Conservation (phyloP, 1,284 basidiomycete genomes). For the Trichosporon ovoides region DNA sequence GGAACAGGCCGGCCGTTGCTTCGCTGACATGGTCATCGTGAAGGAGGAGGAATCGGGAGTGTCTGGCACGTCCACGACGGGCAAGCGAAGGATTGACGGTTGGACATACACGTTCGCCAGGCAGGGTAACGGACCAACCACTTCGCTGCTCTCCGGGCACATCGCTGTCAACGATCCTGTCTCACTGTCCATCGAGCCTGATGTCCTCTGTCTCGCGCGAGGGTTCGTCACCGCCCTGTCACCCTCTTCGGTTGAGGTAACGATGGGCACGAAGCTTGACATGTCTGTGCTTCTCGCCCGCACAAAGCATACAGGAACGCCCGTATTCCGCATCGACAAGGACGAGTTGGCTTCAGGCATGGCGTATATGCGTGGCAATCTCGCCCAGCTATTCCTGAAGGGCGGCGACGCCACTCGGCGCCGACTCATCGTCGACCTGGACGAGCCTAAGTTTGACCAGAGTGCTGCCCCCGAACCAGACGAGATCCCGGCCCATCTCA, state of each 20-base stretch:
- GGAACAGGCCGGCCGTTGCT: constrained; percentile 69
- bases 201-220: constrained; percentile 71
- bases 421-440: constrained; percentile 74
- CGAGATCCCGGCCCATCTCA: constrained; percentile 53
- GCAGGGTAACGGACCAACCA: constrained; percentile 24
- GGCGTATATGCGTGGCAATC: constrained; percentile 80
- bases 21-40: constrained; percentile 69
- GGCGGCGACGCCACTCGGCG: constrained; percentile 60
- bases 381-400: constrained; percentile 77
- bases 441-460: constrained; percentile 59
- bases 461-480: constrained; percentile 27
- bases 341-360: constrained; percentile 86
- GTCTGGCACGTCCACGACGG: constrained; percentile 42
- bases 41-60: constrained; percentile 40
- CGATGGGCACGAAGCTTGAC: constrained; percentile 73
- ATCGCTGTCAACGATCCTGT: constrained; percentile 76
- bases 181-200: constrained; percentile 75
- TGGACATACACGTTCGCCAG: constrained; percentile 64
- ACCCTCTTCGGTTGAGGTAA: constrained; percentile 62
- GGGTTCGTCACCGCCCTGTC: constrained; percentile 76
- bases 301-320: constrained; percentile 29
- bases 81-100: constrained; percentile 46
- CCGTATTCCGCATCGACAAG: constrained; percentile 82
- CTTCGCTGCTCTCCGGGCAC: constrained; percentile 68
- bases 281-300: constrained; percentile 54